A percentile compares a stretch with the other conserved stretches of the same genome.
phyloP scores from a whole-genome alignment of 2,329 filamentous ascomycete genomes.

The Trichoderma sp. region DNA sequence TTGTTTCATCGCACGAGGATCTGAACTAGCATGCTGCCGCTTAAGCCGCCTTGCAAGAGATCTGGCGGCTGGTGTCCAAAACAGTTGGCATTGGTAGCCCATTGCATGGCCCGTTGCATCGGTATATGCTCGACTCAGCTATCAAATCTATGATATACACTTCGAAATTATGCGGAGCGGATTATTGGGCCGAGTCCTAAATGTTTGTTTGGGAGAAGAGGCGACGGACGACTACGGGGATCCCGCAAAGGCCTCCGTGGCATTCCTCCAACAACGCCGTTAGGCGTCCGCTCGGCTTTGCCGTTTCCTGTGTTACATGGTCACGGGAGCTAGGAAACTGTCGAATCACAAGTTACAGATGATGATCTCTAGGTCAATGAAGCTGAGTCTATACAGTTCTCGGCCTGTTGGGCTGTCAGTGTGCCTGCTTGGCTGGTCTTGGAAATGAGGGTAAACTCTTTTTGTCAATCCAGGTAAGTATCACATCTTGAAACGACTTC shows the following conservation, averaged over 20 bases:
- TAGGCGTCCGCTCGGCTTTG: constrained; percentile 4
- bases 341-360: background rate
- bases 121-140: background rate
- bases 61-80: background rate
- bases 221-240: background rate
- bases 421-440: background rate
- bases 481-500: background rate
- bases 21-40: constrained; percentile 5
- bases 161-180: background rate
- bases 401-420: background rate
- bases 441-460: background rate
- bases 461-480: background rate
- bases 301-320: background rate
- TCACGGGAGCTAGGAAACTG: constrained; percentile 2
- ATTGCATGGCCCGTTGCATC: background rate
- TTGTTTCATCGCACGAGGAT: constrained; percentile 17
- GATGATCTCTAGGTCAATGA: background rate
- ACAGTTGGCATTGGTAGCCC: background rate
- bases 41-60: constrained; percentile 4
- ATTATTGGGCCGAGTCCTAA: background rate
- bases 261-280: background rate
- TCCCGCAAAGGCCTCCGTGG: background rate
- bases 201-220: background rate
- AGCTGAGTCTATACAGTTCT: background rate
- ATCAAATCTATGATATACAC: background rate